Conservation (phyloP, 2,329 filamentous ascomycete species). For the Emergomyces pasteurianus region DNA sequence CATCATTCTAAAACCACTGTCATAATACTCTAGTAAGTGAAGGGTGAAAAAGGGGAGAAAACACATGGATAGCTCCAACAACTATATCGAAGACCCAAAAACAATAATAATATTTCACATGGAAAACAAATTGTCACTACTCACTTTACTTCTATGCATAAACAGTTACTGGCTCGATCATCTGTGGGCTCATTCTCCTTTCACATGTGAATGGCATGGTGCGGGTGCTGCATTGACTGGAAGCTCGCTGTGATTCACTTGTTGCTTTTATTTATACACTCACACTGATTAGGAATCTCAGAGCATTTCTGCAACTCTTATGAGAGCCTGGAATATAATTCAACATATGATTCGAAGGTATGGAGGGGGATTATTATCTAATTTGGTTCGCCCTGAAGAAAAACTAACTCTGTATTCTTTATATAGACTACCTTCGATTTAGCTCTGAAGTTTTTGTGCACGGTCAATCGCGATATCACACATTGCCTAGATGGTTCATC, state of each 20-base stretch:
- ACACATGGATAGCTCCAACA: not conserved
- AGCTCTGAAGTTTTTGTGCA: constrained; percentile 46
- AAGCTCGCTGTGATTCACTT: too few species aligned
- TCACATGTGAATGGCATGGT: too few species aligned
- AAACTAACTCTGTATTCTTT: constrained; percentile 4
- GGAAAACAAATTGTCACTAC: too few species aligned
- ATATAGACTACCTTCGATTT: not conserved
- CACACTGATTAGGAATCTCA: too few species aligned
- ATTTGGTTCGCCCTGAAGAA: not conserved
- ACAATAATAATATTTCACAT: too few species aligned
- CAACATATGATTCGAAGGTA: not conserved
- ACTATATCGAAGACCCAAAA: not conserved
- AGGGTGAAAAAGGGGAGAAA: not conserved
- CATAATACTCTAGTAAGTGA: not conserved
- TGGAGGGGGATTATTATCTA: not conserved
- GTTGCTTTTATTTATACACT: too few species aligned
- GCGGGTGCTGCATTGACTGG: too few species aligned
- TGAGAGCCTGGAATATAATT: not conserved
- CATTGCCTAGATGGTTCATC: constrained; percentile 50
- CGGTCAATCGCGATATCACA: constrained; percentile 79
- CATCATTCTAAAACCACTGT: not conserved
- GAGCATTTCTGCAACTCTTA: not conserved
- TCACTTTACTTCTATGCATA: too few species aligned
- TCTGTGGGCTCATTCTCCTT: too few species aligned
- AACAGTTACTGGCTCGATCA: too few species aligned